These are phyloP conservation scores for Chrysoporthe puriensis DNA, from an alignment of 2,329 filamentous ascomycete species.

Conservation along the genomic window DNA sequence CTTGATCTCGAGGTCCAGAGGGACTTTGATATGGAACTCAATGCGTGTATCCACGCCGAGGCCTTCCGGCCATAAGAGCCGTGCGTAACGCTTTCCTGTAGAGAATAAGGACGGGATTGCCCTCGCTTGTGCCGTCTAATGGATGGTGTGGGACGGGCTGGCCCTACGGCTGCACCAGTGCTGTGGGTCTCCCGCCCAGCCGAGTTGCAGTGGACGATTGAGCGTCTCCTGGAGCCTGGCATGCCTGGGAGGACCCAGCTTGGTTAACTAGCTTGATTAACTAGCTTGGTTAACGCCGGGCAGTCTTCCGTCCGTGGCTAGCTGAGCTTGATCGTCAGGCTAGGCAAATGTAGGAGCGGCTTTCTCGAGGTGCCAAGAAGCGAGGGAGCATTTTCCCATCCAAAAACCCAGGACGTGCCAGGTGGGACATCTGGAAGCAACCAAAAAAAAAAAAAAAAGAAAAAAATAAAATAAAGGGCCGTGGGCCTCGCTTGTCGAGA, in stretches of 20 bases:
- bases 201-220: slow-evolving; percentile 2
- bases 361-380: neutral
- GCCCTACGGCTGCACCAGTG: slow-evolving; percentile 12
- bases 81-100: no score
- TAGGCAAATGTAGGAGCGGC: neutral
- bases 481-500: slow-evolving; percentile 18
- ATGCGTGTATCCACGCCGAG: no score
- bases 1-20: no score
- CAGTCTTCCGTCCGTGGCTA: slow-evolving; percentile 1
- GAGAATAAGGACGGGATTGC: neutral
- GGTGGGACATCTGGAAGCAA: no score
- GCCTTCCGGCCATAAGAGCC: no score
- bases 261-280: no score
- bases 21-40: no score
- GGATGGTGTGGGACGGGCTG: slow-evolving; percentile 10
- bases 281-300: neutral
- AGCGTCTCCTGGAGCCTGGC: neutral
- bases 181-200: neutral
- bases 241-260: no score
- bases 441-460: neutral
- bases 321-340: neutral
- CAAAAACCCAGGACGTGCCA: no score
- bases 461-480: neutral
- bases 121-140: slow-evolving; percentile 18
- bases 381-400: neutral